phyloP scores from a whole-genome alignment of 1,139 yeast genomes.

The Hyphopichia buzzinii region DNA sequence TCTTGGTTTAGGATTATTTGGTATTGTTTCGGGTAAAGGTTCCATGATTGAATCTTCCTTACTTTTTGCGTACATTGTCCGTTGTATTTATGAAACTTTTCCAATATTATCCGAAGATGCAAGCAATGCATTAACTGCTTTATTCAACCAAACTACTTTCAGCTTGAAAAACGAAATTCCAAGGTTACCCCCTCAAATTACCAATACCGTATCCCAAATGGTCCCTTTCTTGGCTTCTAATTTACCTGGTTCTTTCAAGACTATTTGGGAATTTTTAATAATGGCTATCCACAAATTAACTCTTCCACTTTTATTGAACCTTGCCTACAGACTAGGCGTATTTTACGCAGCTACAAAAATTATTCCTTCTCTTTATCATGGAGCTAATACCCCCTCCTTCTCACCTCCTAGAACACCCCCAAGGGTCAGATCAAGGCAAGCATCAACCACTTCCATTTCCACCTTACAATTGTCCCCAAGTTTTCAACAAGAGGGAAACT shows the following conservation, averaged over 20 bases:
- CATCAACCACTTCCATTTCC: slow-evolving; percentile 13
- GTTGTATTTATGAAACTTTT: slow-evolving; percentile 86
- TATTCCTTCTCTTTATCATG: slow-evolving; percentile 69
- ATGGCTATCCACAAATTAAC: slow-evolving; percentile 75
- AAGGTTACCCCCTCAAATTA: slow-evolving; percentile 38
- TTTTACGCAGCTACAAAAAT: slow-evolving; percentile 93
- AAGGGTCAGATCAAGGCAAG: slow-evolving; percentile 15
- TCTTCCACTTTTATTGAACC: slow-evolving; percentile 74
- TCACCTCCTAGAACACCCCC: slow-evolving; percentile 36
- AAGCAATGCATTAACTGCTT: slow-evolving; percentile 33
- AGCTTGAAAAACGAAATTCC: slow-evolving; percentile 40
- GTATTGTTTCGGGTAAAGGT: slow-evolving; percentile 80
- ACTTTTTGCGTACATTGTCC: slow-evolving; percentile 84
- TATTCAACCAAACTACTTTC: slow-evolving; percentile 38
- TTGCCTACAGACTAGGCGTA: slow-evolving; percentile 82
- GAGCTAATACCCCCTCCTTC: slow-evolving; percentile 30
- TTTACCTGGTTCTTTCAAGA: slow-evolving; percentile 56
- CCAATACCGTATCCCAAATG: slow-evolving; percentile 38
- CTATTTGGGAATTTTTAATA: slow-evolving; percentile 67
- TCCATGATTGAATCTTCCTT: slow-evolving; percentile 86
- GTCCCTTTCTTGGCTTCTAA: slow-evolving; percentile 51
- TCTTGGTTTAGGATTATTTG: slow-evolving; percentile 72
- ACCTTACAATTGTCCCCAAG: slow-evolving; percentile 4
- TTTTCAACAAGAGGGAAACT: no score
- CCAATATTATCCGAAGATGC: slow-evolving; percentile 70